Base-by-base conservation (phyloP, 2,329 filamentous ascomycete genomes). In the Diplodia sapinea region DNA sequence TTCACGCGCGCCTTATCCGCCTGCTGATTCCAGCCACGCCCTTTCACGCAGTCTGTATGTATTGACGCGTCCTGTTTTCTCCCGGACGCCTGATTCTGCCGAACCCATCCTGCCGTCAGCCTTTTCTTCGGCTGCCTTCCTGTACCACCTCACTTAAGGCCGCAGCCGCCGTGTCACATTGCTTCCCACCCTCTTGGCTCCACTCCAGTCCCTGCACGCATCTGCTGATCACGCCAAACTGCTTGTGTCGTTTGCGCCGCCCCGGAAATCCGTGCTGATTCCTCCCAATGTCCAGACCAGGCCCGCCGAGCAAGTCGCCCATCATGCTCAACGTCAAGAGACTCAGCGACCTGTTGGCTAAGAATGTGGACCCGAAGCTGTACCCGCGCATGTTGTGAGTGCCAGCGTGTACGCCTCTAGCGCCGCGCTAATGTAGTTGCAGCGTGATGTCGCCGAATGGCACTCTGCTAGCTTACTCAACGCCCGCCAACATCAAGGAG, bases 401-500 rank as follows among this genome's bases (percentile, higher is more conserved):
- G 12, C 23, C 54, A 50, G 12, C 66, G 36, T 67, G 47, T 52
- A n/a, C 61, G 47, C 40, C 40, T 20, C 38, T 29, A 66, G 43
- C 40, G 43, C 47, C 49, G 31, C 43, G 36, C 56, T 36, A 40
- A 43, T 33, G 13, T 15, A 33, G 40, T 17, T 33, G 13, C 64
- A 82, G 80, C 69, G 74, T 84, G 66, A 85, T 84, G 80, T 84
- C 82, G 36, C 81, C 81, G 26, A 84, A 83, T 71, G 83, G 82
- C 69, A 84, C 82, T 2, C 73, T 85, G 23, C 75, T 85, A 62
- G 82, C 83, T 52, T 83, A 84, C 72, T 83, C 79, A 20, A 80
- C 79, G 26, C 82, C 82, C 13, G 77, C 79, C n/a, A 78, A 84
- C 69, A 82, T 82, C 72, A 80, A 80, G 69, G 79, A 82, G 69